A percentile compares a stretch with the other conserved stretches of the same genome.
These are phyloP conservation scores for Pseudisothecium myosuroides DNA, from an alignment of 225 moss, liverwort and hornwort genomes.

Conservation along the genomic window DNA sequence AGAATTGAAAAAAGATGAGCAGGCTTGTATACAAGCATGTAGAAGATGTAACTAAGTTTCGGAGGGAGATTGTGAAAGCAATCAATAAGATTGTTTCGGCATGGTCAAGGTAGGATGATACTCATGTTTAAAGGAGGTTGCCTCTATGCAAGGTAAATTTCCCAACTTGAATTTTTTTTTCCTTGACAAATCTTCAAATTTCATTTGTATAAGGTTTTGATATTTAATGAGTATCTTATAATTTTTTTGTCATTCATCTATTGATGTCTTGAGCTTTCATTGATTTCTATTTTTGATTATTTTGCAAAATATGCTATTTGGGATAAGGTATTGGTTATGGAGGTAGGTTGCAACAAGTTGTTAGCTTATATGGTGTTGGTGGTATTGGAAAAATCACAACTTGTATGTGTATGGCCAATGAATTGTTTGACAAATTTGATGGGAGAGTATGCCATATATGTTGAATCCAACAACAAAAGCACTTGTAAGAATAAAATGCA, in stretches of 20 bases:
- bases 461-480: background rate
- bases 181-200: background rate
- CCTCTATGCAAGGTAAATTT: background rate
- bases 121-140: background rate
- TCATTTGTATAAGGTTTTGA: background rate
- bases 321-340: background rate
- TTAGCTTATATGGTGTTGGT: background rate
- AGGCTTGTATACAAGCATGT: background rate
- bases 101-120: background rate
- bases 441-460: background rate
- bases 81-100: background rate
- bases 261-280: background rate
- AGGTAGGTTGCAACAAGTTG: background rate
- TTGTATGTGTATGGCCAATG: background rate
- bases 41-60: background rate
- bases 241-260: background rate
- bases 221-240: background rate
- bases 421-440: background rate
- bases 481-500: background rate
- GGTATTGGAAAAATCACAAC: background rate
- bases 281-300: background rate
- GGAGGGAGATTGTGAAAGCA: background rate
- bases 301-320: background rate
- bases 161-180: background rate
- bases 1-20: background rate